These are phyloP conservation scores for Bryoglossum gracile DNA, from an alignment of 495 filamentous ascomycete genomes.

Conservation along the genomic window DNA sequence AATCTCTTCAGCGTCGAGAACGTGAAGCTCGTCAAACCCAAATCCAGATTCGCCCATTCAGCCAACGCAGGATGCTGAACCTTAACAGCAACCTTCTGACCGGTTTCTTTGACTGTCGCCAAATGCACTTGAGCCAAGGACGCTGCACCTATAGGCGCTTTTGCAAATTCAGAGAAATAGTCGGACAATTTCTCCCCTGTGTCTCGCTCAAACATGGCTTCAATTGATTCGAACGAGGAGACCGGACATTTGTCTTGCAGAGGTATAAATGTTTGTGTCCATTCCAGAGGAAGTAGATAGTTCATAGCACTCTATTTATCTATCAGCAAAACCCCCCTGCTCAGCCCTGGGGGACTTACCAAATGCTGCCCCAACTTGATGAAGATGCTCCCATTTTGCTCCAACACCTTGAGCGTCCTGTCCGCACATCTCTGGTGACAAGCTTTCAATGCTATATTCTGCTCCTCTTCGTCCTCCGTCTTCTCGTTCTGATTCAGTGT, in stretches of 20 bases:
- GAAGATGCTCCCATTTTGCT: conserved; percentile 95
- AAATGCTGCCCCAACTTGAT: conserved; percentile 97
- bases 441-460: conserved; percentile 57
- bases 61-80: conserved; percentile 88
- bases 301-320: conserved; percentile 77
- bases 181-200: conserved; percentile 74
- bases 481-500: conserved; percentile 63
- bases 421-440: conserved; percentile 89
- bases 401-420: conserved; percentile 76
- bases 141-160: conserved; percentile 78
- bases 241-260: conserved; percentile 95
- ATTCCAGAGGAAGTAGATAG: conserved; percentile 87
- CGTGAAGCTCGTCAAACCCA: conserved; percentile 78
- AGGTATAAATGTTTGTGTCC: conserved; percentile 94
- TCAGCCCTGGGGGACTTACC: conserved; percentile 29
- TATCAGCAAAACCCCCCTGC: conserved; percentile 4
- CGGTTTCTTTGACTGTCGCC: conserved; percentile 76
- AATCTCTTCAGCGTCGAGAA: conserved; percentile 85
- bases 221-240: conserved; percentile 82
- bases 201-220: conserved; percentile 75
- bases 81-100: conserved; percentile 93
- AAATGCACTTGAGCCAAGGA: conserved; percentile 93
- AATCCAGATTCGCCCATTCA: conserved; percentile 86
- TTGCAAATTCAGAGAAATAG: conserved; percentile 77
- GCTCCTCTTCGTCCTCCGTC: conserved; percentile 52